phyloP scores from a whole-genome alignment of 2,329 filamentous ascomycete genomes.

The Diaporthe nobilis region DNA sequence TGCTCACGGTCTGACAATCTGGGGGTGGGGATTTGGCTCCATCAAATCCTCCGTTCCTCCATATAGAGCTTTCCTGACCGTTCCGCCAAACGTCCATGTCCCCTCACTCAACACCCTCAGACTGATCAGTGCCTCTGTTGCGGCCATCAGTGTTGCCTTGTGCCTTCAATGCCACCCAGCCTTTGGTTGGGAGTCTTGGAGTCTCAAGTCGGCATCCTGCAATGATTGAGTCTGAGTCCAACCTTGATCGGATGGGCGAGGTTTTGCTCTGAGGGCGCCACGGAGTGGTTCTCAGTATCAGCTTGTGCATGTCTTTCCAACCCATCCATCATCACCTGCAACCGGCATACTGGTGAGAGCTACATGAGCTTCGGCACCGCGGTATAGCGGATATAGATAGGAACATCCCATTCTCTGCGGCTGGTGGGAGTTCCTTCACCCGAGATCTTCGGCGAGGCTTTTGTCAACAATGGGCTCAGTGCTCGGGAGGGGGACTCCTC shows the following conservation, averaged over 20 bases:
- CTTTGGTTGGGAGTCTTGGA: not conserved
- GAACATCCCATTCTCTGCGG: too few relatives aligned
- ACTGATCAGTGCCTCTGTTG: not conserved
- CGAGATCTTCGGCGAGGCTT: too few relatives aligned
- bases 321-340: not conserved
- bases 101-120: not conserved
- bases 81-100: not conserved
- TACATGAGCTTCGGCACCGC: too few relatives aligned
- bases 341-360: not conserved
- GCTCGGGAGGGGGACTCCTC: too few relatives aligned
- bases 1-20: not conserved
- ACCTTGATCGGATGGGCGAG: not conserved
- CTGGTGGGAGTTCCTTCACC: too few relatives aligned
- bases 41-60: not conserved
- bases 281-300: not conserved
- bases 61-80: not conserved
- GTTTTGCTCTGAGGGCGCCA: not conserved
- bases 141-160: too few relatives aligned
- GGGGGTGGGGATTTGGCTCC: conserved; percentile 14
- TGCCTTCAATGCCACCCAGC: not conserved
- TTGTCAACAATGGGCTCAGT: too few relatives aligned
- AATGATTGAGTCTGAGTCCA: not conserved
- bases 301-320: not conserved
- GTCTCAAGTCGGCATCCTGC: not conserved
- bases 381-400: too few relatives aligned